Evolutionary conservation across 805 yeast species (phyloP).

Genomic region (Kodamaea fukazawae): DNA sequence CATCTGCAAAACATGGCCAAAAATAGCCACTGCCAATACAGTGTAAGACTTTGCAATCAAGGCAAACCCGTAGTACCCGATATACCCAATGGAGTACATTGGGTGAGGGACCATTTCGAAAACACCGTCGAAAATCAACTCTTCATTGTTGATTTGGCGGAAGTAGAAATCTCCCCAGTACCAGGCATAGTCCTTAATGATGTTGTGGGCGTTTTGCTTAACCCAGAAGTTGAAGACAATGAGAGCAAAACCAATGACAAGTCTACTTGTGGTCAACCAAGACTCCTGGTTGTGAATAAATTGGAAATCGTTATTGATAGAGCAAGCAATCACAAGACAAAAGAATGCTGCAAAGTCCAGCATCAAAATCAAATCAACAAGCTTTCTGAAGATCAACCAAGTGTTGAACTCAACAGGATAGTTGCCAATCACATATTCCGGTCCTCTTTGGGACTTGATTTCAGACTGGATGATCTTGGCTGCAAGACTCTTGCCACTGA

Average conservation of each 20-base stretch:
- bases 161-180: constrained; percentile 94
- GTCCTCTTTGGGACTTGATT: constrained; percentile 39
- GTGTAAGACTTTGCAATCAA: constrained; percentile 71
- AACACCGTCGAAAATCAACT: constrained; percentile 81
- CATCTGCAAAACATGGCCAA: constrained; percentile 78
- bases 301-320: constrained; percentile 36
- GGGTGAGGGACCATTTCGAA: constrained; percentile 91
- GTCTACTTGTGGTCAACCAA: constrained; percentile 47
- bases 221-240: constrained; percentile 80
- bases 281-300: constrained; percentile 39
- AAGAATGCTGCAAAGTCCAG: constrained; percentile 77
- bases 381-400: constrained; percentile 76
- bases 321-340: constrained; percentile 54
- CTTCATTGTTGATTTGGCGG: constrained; percentile 58
- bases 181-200: constrained; percentile 90
- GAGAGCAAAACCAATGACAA: constrained; percentile 56
- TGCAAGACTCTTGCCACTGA: constrained; percentile 24
- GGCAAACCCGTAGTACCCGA: constrained; percentile 84
- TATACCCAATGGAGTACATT: constrained; percentile 86
- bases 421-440: constrained; percentile 23
- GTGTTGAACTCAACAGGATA: constrained; percentile 75
- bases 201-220: constrained; percentile 81
- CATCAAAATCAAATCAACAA: constrained; percentile 81
- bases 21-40: constrained; percentile 62
- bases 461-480: constrained; percentile 41